Conservation (phyloP, 2,329 filamentous ascomycete genomes). For the Ophiocordyceps camponoti-rufipedis region DNA sequence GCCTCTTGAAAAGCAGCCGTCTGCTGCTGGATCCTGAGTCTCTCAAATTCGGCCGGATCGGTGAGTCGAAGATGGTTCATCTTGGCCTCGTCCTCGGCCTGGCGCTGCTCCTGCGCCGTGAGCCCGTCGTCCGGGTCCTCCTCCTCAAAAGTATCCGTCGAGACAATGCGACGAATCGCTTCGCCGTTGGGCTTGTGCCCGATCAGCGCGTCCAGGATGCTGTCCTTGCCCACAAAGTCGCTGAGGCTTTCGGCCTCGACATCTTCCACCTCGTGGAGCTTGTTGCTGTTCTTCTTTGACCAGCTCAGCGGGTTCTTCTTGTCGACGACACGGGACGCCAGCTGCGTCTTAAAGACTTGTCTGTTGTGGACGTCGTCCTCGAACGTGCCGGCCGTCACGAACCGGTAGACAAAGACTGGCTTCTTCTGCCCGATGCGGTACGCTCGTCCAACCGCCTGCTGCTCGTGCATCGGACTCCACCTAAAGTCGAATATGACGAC, state of each 20-base stretch:
- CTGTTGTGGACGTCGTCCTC: constrained; percentile 59
- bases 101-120: constrained; percentile 39
- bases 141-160: constrained; percentile 55
- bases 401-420: constrained; percentile 67
- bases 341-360: constrained; percentile 64
- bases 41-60: constrained; percentile 14
- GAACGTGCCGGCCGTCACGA: constrained; percentile 61
- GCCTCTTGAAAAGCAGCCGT: neutral
- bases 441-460: constrained; percentile 72
- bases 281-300: constrained; percentile 36
- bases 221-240: constrained; percentile 42
- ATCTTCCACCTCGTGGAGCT: constrained; percentile 39
- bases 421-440: constrained; percentile 75
- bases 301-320: constrained; percentile 57
- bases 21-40: constrained; percentile 2
- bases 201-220: constrained; percentile 33
- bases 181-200: constrained; percentile 13
- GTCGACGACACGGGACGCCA: constrained; percentile 67
- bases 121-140: constrained; percentile 40
- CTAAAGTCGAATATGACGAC: constrained; percentile 73
- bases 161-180: constrained; percentile 36
- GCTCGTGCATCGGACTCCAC: constrained; percentile 66
- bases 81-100: constrained; percentile 26
- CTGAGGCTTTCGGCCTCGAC: constrained; percentile 31
- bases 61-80: constrained; percentile 14